These are phyloP conservation scores for Suillus decipiens DNA, from an alignment of 768 basidiomycete species.

Conservation along the genomic window DNA sequence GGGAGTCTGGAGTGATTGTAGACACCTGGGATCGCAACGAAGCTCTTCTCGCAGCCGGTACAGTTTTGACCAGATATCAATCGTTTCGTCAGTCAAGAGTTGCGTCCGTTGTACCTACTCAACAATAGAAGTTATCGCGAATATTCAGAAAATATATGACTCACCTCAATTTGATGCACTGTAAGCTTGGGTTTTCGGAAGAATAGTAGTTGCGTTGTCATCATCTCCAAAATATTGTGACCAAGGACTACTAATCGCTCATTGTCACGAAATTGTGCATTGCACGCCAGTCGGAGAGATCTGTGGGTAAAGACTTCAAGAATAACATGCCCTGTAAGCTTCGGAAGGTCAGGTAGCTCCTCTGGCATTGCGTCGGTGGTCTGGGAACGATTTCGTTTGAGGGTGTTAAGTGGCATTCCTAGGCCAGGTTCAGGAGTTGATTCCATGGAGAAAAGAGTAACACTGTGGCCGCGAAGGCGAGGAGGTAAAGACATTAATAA, in stretches of 20 bases:
- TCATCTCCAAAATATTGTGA: constrained; percentile 45
- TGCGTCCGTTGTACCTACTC: constrained; percentile 26
- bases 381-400: constrained; percentile 42
- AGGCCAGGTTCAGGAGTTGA: constrained; percentile 28
- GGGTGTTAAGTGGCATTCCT: constrained; percentile 25
- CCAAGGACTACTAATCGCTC: constrained; percentile 59
- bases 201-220: constrained; percentile 50
- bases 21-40: constrained; percentile 34
- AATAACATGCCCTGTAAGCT: constrained; percentile 52
- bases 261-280: constrained; percentile 52
- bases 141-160: constrained; percentile 24
- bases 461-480: constrained; percentile 36
- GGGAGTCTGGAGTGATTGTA: constrained; percentile 26
- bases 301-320: constrained; percentile 73
- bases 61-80: constrained; percentile 39
- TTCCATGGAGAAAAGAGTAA: constrained; percentile 36
- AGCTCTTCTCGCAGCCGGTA: constrained; percentile 39
- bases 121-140: constrained; percentile 7
- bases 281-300: constrained; percentile 52
- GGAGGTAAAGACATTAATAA: constrained; percentile 36
- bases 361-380: constrained; percentile 22
- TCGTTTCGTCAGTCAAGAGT: constrained; percentile 33
- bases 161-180: constrained; percentile 52
- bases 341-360: constrained; percentile 48
- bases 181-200: constrained; percentile 51